A percentile compares a stretch with the other conserved stretches of the same genome.
Conservation (phyloP, 2,329 filamentous ascomycete species). For the Cercospora sojina region DNA sequence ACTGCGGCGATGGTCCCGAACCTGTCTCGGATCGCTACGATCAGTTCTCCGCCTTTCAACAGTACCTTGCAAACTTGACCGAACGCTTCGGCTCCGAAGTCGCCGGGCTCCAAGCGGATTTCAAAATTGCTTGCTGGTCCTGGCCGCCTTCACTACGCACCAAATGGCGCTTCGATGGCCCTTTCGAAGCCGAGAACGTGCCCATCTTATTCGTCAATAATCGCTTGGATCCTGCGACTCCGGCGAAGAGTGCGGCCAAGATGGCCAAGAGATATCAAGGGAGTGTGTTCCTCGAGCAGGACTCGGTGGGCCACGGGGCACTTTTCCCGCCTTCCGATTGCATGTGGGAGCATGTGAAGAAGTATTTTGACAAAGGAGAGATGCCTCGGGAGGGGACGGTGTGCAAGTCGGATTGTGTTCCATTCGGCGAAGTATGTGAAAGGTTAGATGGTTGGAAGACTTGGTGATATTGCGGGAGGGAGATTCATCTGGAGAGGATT, state of each 20-base stretch:
- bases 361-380: slow-evolving; percentile 37
- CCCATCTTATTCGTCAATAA: slow-evolving; percentile 28
- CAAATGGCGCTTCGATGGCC: slow-evolving; percentile 26
- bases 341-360: slow-evolving; percentile 32
- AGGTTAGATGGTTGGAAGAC: slow-evolving; percentile 5
- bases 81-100: slow-evolving; percentile 22
- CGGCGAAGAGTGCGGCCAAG: slow-evolving; percentile 34
- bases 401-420: slow-evolving; percentile 28
- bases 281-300: slow-evolving; percentile 35
- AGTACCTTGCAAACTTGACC: slow-evolving; percentile 21
- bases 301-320: slow-evolving; percentile 37
- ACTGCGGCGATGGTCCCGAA: slow-evolving; percentile 26
- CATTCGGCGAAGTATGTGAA: slow-evolving; percentile 18
- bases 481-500: too few species aligned
- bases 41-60: slow-evolving; percentile 18
- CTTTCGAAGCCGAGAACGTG: slow-evolving; percentile 19
- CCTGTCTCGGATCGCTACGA: slow-evolving; percentile 2
- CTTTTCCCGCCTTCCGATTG: slow-evolving; percentile 30
- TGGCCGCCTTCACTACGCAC: slow-evolving; percentile 26
- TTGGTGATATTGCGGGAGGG: not conserved
- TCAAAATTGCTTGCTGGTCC: slow-evolving; percentile 28
- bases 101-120: slow-evolving; percentile 24
- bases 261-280: slow-evolving; percentile 39
- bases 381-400: slow-evolving; percentile 33
- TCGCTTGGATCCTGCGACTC: slow-evolving; percentile 38